Percentiles rank a stretch among this genome's conserved stretches.
Evolutionary conservation across 2,329 filamentous ascomycete species (phyloP).

Genomic region (Cordyceps fumosorosea): DNA sequence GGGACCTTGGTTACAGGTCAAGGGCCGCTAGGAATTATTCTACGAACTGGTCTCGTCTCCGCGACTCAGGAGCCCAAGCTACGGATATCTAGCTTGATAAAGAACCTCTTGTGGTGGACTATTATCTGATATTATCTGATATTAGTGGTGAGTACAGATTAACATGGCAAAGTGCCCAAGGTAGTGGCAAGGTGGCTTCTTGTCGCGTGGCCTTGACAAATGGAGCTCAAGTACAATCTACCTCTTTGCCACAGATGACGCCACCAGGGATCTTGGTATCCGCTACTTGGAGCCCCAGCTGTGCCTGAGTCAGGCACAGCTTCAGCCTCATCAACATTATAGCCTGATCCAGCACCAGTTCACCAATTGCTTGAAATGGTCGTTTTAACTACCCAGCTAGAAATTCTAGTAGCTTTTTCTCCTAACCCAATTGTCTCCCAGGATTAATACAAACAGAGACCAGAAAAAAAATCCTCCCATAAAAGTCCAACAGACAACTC

Average conservation of each 20-base stretch:
- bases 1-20: background rate
- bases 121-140: no score
- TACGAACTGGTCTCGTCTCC: no score
- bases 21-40: background rate
- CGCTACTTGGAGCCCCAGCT: background rate
- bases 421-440: no score
- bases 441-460: background rate
- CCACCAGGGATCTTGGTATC: background rate
- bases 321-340: background rate
- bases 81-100: no score
- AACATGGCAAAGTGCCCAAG: no score
- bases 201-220: background rate
- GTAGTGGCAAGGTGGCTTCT: slow-evolving; percentile 5
- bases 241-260: background rate
- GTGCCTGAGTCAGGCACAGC: background rate
- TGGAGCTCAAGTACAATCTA: background rate
- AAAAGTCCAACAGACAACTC: background rate
- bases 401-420: no score
- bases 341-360: background rate
- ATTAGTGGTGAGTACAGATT: no score
- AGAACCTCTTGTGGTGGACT: no score
- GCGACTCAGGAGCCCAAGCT: no score
- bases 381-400: no score
- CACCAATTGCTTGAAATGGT: no score
- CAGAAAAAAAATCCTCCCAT: background rate